Base-by-base conservation (phyloP, 164 flowering plant genomes). In the Stephania cephalantha region DNA sequence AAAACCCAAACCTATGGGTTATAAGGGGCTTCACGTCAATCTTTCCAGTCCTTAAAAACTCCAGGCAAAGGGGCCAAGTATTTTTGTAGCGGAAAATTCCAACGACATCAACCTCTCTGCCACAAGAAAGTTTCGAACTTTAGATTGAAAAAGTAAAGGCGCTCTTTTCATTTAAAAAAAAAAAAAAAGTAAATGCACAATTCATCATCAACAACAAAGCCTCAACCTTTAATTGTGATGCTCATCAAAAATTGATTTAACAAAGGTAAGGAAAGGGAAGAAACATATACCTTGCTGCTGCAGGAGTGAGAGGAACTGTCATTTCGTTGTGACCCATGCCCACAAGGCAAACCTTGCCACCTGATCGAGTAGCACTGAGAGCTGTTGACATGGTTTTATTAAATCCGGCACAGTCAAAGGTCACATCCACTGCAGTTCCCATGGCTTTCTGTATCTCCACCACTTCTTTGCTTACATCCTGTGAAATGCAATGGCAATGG, bases 1-100 rank as follows among this genome's bases (percentile, higher is more conserved):
- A 88, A 84, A 96, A 96, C 15, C 97, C 94, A 75, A 88, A 96
- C 84, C 97, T 85, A 79, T 94, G 99, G 4, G 99, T 94, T 78
- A 96, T 96, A 53, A 94, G 87, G 3, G 98, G 98, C 88, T 96
- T 96, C 87, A 94, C 97, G 48, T 94, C 95, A 15, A 96, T 92
- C 90, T 94, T 96, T 9, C 98, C 99, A 69, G 86, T 89, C 69
- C 86, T 86, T 68, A 96, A 68, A 74, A 96, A 92, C 82, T 96
- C 97, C 0, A 96, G 75, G 85, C 98, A 94, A 30, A 96, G 82
- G 0, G 99, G 97, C 97, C 98, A 94, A 63, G 98, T 96, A 83
- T 93, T 96, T 87, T 89, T 92, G 77, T 96, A 94, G 0, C 99
- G 90, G 80, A 89, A 92, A 8, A 92, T 70, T 5, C 99, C 98